A percentile compares a stretch with the other conserved stretches of the same genome.
Evolutionary conservation across 768 basidiomycete species (phyloP).

Genomic region (Tephrocybe sp.): DNA sequence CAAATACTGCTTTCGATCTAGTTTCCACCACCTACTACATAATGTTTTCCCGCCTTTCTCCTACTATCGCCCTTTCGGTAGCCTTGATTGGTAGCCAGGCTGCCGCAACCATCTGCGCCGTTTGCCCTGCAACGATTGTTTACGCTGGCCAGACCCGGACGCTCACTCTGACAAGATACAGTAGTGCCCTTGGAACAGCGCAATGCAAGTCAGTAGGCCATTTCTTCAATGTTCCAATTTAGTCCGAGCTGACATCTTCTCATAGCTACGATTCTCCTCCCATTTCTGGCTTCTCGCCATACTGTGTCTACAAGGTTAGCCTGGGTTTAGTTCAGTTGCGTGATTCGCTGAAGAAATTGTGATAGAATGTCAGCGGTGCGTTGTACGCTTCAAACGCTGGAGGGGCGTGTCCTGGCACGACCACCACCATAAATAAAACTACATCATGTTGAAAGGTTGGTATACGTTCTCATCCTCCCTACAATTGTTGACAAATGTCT

Average conservation of each 20-base stretch:
- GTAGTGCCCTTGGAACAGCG: not conserved
- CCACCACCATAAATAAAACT: not conserved
- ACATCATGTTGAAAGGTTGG: not conserved
- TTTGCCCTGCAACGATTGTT: slow-evolving; percentile 13
- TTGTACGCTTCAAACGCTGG: slow-evolving; percentile 13
- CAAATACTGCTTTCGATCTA: too few relatives aligned
- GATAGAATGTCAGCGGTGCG: slow-evolving; percentile 2
- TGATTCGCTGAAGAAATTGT: not conserved
- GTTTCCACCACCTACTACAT: not conserved
- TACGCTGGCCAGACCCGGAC: slow-evolving; percentile 9
- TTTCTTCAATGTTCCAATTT: not conserved
- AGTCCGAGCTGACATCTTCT: not conserved
- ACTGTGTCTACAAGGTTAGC: slow-evolving; percentile 5
- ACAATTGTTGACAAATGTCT: too few relatives aligned
- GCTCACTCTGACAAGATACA: slow-evolving; percentile 11
- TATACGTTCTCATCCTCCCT: too few relatives aligned
- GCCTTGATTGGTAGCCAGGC: slow-evolving; percentile 2
- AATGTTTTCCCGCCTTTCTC: slow-evolving; percentile 8
- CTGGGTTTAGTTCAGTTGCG: not conserved
- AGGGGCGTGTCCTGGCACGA: slow-evolving; percentile 11
- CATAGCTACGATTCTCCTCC: slow-evolving; percentile 6
- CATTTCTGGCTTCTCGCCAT: slow-evolving; percentile 7
- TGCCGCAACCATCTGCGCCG: slow-evolving; percentile 9
- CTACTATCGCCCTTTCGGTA: not conserved
- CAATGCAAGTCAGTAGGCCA: slow-evolving; percentile 14